Percentiles rank a stretch among this genome's conserved stretches.
phyloP scores from a whole-genome alignment of 345 rosid species.

The Gossypium turneri region DNA sequence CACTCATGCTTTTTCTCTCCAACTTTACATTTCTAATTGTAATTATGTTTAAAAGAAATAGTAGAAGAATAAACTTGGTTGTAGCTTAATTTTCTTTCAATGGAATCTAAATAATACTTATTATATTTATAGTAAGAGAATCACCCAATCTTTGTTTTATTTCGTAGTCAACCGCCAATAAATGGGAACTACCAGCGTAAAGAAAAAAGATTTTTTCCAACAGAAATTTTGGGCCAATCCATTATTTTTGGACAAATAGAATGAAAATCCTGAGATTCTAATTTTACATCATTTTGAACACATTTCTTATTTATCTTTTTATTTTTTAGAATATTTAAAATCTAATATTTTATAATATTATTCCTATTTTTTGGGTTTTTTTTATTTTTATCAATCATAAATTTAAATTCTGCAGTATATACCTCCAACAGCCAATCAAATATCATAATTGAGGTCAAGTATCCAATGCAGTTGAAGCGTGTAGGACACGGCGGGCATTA shows the following conservation, averaged over 20 bases:
- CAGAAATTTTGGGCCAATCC: neutral
- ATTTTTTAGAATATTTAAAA: no score
- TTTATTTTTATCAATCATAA: no score
- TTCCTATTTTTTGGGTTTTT: no score
- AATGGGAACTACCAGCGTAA: neutral
- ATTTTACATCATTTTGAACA: no score
- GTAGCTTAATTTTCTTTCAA: neutral
- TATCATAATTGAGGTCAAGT: neutral
- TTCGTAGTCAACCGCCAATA: neutral
- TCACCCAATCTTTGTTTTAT: neutral
- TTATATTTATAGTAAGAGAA: neutral
- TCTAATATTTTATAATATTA: no score
- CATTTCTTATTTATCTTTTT: no score
- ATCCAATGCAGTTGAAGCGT: conserved; percentile 3
- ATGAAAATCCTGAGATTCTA: no score
- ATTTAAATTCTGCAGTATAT: no score
- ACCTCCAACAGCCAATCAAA: neutral
- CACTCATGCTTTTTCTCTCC: neutral
- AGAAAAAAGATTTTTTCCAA: neutral
- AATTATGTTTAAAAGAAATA: neutral
- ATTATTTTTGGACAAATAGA: neutral
- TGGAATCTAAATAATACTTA: neutral
- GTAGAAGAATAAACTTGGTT: neutral
- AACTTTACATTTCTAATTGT: neutral
- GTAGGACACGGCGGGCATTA: neutral